Base-by-base conservation (phyloP, 129 eudicot genomes). In the Pulicaria dysenterica region DNA sequence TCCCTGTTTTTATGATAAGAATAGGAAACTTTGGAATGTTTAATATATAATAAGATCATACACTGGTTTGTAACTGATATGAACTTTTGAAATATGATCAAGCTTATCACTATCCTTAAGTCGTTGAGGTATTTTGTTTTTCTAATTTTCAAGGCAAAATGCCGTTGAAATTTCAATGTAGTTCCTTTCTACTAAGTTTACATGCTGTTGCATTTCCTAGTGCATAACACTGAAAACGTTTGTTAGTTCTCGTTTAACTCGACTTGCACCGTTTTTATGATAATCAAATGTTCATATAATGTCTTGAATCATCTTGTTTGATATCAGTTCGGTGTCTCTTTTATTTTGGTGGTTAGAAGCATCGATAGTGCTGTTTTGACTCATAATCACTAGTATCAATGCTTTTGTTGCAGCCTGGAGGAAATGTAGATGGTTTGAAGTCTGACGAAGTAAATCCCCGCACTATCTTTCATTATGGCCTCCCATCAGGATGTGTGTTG, bases 401-500 rank as follows among this genome's bases (percentile, higher is more conserved):
- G 34, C 31, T 82, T 80, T 48, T 75, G 53, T 46, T 76, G 88
- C 85, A 91, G 99, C 91, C 88, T 76, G 89, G 79, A 57, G 91
- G 83, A 36, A 79, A 65, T 73, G 75, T 84, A 43, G 97, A 90
- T 57, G 44, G 77, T 72, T 55, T 90, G 75, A 86, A 91, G 78
- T 73, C 99, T 36, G 97, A 88, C 40, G 95, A 85, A 14, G 78
- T 95, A 38, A 60, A 83, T 69, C 97, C 97, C 63, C 94, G 82
- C 45, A 49, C 81, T 69, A 83, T 82, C 84, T 95, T 88, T 79
- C 97, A 95, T 65, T 84, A 95, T 80, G 99, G 99, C 58, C 76
- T 91, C 40, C 97, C 97, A 54, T 80, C 96, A 70, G 93, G 88
- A 67, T 81, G 91, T 73, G 51, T 67, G 47, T 70, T 83, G 69